These are phyloP conservation scores for Colletotrichum sp. DNA, from an alignment of 2,329 filamentous ascomycete genomes.

Conservation along the genomic window DNA sequence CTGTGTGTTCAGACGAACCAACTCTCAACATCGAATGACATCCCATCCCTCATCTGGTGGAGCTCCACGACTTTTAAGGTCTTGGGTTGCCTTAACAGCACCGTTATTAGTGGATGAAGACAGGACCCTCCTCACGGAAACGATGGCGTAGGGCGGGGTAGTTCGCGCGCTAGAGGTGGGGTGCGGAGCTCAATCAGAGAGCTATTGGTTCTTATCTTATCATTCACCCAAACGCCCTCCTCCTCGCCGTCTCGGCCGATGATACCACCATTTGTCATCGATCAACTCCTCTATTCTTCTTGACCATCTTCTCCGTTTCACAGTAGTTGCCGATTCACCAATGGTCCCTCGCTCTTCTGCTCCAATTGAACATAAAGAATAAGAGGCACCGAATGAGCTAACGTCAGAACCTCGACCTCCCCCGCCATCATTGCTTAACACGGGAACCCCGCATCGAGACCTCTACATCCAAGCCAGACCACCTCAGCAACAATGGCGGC, in stretches of 20 bases:
- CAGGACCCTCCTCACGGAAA: neutral
- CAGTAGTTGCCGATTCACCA: neutral
- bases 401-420: neutral
- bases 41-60: neutral
- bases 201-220: conserved; percentile 12
- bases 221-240: neutral
- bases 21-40: neutral
- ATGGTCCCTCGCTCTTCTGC: neutral
- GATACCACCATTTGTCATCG: conserved; percentile 8
- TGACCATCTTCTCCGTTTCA: neutral
- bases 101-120: neutral
- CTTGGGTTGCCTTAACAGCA: neutral
- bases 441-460: neutral
- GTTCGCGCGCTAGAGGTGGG: conserved; percentile 12
- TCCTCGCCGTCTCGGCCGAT: neutral
- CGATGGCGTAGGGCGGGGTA: conserved; percentile 10
- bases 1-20: neutral
- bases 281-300: neutral
- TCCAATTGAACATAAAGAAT: neutral
- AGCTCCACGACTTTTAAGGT: neutral
- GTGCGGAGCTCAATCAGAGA: conserved; percentile 5
- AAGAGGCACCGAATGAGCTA: neutral
- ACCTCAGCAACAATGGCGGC: conserved; percentile 37
- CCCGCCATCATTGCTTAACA: neutral
- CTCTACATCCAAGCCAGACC: too few species aligned